Evolutionary conservation across 2,329 filamentous ascomycete species (phyloP).

Genomic region (Fonsecaea pedrosoi): DNA sequence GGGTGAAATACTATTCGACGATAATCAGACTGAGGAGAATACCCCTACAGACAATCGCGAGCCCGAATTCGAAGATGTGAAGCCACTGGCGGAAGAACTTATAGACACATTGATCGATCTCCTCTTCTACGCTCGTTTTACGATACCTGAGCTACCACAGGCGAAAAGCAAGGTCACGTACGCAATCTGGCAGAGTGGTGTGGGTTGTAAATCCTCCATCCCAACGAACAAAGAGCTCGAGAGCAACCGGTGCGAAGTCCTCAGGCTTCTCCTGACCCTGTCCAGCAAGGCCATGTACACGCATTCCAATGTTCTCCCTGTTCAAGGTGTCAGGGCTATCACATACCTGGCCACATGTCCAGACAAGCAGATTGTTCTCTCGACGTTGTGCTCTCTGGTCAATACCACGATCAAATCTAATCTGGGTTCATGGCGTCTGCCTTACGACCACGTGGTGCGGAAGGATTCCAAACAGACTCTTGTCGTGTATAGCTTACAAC

Average conservation of each 20-base stretch:
- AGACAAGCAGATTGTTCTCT: conserved; percentile 90
- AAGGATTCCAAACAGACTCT: conserved; percentile 89
- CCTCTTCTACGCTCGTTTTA: conserved; percentile 90
- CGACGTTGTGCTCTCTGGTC: conserved; percentile 85
- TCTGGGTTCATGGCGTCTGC: conserved; percentile 88
- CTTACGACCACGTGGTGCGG: conserved; percentile 90
- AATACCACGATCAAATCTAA: conserved; percentile 98
- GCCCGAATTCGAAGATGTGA: conserved; percentile 78
- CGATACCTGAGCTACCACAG: conserved; percentile 74
- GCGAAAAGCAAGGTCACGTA: conserved; percentile 83
- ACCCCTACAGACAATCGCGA: conserved; percentile 50
- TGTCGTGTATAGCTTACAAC: conserved; percentile 88
- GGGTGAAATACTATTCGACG: conserved; percentile 84
- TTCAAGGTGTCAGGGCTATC: conserved; percentile 80
- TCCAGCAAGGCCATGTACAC: conserved; percentile 94
- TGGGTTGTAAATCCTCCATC: conserved; percentile 89
- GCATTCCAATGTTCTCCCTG: conserved; percentile 77
- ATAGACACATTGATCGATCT: conserved; percentile 88
- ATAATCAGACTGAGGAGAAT: conserved; percentile 63
- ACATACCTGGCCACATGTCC: conserved; percentile 87
- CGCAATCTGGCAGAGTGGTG: conserved; percentile 97
- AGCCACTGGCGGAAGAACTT: conserved; percentile 88
- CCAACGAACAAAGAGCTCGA: conserved; percentile 91
- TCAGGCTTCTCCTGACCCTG: conserved; percentile 83
- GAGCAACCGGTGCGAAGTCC: conserved; percentile 87